Conservation (phyloP, 2,329 filamentous ascomycete genomes). For the Pseudocercospora macadamiae region DNA sequence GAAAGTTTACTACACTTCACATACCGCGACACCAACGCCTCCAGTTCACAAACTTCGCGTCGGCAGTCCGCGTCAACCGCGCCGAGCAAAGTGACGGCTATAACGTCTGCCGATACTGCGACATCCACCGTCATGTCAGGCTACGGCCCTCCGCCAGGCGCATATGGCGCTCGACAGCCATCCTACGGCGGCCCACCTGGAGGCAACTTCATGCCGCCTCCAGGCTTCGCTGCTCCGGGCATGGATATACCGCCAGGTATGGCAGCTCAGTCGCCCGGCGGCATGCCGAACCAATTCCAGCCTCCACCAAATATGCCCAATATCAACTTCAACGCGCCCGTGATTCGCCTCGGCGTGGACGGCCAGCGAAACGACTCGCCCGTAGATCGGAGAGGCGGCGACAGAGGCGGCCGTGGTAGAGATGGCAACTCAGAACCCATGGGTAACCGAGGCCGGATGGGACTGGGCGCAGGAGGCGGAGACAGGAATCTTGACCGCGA, state of each 20-base stretch:
- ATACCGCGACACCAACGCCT: background rate
- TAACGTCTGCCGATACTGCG: background rate
- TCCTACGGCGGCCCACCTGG: conserved; percentile 67
- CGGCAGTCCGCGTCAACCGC: background rate
- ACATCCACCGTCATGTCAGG: conserved; percentile 35
- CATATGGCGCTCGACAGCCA: conserved; percentile 62
- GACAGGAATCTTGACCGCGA: conserved; percentile 60
- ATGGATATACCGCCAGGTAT: conserved; percentile 78
- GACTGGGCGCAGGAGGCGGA: conserved; percentile 55
- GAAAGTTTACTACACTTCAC: conserved; percentile 2
- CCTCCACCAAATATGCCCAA: conserved; percentile 83
- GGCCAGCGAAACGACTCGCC: conserved; percentile 58
- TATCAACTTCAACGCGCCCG: conserved; percentile 96
- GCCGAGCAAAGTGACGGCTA: background rate
- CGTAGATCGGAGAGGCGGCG: conserved; percentile 44
- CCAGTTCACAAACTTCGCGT: background rate
- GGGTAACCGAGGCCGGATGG: conserved; percentile 50
- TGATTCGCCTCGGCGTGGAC: conserved; percentile 87
- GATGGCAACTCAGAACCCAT: conserved; percentile 44
- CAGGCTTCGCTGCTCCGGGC: conserved; percentile 85
- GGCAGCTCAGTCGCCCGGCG: conserved; percentile 72
- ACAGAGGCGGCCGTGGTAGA: conserved; percentile 27
- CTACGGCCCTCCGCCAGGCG: conserved; percentile 50
- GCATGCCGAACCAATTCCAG: conserved; percentile 82
- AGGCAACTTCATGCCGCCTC: conserved; percentile 51